Percentiles rank a stretch among this genome's conserved stretches.
These are phyloP conservation scores for Pisolithus tinctorius DNA, from an alignment of 768 basidiomycete species.

Conservation along the genomic window DNA sequence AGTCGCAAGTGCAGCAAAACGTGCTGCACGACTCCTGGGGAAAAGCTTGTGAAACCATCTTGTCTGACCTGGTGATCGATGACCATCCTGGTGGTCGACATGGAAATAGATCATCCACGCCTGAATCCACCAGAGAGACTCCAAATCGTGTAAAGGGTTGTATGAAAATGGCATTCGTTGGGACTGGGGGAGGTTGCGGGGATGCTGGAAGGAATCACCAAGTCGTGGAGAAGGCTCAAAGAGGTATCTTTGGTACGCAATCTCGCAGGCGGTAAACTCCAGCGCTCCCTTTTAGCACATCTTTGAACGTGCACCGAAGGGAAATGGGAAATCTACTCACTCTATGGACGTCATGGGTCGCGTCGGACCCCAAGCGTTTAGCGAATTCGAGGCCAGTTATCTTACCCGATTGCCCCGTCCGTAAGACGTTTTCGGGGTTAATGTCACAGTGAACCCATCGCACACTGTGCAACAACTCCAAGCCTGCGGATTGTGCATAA, in stretches of 20 bases:
- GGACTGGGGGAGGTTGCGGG: neutral
- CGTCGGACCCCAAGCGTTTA: neutral
- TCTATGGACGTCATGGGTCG: neutral
- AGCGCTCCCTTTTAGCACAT: neutral
- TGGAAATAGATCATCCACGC: neutral
- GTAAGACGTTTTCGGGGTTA: slow-evolving; percentile 10
- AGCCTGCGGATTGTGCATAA: neutral
- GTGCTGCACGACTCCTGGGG: too few species aligned
- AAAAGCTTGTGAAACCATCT: too few species aligned
- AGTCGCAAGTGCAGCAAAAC: too few species aligned
- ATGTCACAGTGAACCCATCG: slow-evolving; percentile 15
- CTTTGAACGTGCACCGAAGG: neutral
- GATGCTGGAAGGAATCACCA: neutral
- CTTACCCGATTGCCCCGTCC: neutral
- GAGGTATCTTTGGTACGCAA: neutral
- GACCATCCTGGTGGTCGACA: neutral
- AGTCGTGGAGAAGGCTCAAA: neutral
- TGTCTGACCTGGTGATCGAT: too few species aligned
- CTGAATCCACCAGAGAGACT: neutral
- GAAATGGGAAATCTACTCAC: neutral
- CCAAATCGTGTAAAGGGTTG: neutral
- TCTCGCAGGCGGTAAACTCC: neutral
- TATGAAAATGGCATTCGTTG: neutral
- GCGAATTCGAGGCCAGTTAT: slow-evolving; percentile 12
- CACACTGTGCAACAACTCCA: slow-evolving; percentile 1